phyloP scores from a whole-genome alignment of 768 basidiomycete genomes.

The Tylopilus sp. region DNA sequence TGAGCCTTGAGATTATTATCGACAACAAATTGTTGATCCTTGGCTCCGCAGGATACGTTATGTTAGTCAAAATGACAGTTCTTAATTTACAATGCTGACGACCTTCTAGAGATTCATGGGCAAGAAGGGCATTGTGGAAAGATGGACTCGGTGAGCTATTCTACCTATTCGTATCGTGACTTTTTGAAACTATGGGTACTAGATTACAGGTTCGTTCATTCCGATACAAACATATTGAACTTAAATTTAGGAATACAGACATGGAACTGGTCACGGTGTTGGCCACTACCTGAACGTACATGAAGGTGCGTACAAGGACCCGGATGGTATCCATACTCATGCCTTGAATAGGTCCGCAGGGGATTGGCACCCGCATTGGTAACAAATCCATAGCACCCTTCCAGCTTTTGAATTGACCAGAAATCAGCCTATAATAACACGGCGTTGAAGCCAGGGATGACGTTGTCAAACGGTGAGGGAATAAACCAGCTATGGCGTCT shows the following conservation, averaged over 20 bases:
- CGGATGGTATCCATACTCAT: constrained; percentile 2
- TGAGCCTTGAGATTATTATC: constrained; percentile 17
- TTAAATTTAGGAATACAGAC: constrained; percentile 44
- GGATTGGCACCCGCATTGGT: constrained; percentile 46
- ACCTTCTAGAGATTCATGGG: constrained; percentile 67
- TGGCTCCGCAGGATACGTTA: constrained; percentile 43
- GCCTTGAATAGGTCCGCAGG: constrained; percentile 47
- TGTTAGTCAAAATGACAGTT: constrained; percentile 37
- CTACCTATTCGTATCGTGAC: neutral
- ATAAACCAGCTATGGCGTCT: neutral
- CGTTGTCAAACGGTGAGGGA: constrained; percentile 71
- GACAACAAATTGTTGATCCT: neutral
- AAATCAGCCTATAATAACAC: constrained; percentile 61
- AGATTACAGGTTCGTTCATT: constrained; percentile 54
- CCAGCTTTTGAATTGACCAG: neutral
- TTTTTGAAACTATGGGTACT: neutral
- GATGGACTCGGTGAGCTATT: constrained; percentile 71
- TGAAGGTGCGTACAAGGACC: constrained; percentile 44
- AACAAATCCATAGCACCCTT: neutral
- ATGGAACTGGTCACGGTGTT: constrained; percentile 94
- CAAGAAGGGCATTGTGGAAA: constrained; percentile 75
- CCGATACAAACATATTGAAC: neutral
- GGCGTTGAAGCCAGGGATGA: constrained; percentile 80
- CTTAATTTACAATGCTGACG: neutral
- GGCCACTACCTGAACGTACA: constrained; percentile 95